A percentile compares a stretch with the other conserved stretches of the same genome.
Conservation (phyloP, 805 yeast genomes). For the Teunomyces kruisii region DNA sequence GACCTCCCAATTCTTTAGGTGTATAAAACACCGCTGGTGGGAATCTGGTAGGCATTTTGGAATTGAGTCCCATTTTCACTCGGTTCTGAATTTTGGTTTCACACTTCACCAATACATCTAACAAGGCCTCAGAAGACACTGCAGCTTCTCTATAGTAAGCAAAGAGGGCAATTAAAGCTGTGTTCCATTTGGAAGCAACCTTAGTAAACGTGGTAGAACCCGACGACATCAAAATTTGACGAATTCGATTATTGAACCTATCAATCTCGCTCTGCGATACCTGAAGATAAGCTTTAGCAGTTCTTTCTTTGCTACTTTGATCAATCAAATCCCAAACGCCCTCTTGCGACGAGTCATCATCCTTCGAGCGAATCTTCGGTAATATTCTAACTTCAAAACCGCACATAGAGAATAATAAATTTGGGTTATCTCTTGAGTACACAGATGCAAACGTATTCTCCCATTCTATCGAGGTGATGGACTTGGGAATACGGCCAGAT, state of each 20-base stretch:
- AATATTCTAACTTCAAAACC: conserved; percentile 91
- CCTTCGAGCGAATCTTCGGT: conserved; percentile 66
- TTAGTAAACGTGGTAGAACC: conserved; percentile 95
- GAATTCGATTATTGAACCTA: conserved; percentile 75
- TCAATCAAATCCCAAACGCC: conserved; percentile 90
- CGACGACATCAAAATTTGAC: conserved; percentile 90
- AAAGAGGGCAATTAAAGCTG: conserved; percentile 80
- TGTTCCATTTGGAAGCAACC: conserved; percentile 94
- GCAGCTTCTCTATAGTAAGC: conserved; percentile 94
- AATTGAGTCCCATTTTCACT: conserved; percentile 91
- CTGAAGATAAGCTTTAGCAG: conserved; percentile 83
- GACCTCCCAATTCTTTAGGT: conserved; percentile 95
- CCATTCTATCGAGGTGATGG: conserved; percentile 76
- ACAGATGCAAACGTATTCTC: conserved; percentile 80
- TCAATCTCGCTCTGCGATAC: conserved; percentile 81
- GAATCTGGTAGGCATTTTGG: conserved; percentile 97
- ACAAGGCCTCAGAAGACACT: conserved; percentile 70
- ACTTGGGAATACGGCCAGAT: conserved; percentile 71
- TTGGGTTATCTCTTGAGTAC: conserved; percentile 88
- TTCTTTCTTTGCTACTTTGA: conserved; percentile 71
- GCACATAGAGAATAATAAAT: conserved; percentile 83
- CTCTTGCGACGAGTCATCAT: conserved; percentile 58
- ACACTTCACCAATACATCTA: conserved; percentile 82
- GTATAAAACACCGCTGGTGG: conserved; percentile 99
- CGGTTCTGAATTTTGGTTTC: conserved; percentile 93